Evolutionary conservation across 345 rosid genomes (phyloP).

Genomic region (Brassica incana): DNA sequence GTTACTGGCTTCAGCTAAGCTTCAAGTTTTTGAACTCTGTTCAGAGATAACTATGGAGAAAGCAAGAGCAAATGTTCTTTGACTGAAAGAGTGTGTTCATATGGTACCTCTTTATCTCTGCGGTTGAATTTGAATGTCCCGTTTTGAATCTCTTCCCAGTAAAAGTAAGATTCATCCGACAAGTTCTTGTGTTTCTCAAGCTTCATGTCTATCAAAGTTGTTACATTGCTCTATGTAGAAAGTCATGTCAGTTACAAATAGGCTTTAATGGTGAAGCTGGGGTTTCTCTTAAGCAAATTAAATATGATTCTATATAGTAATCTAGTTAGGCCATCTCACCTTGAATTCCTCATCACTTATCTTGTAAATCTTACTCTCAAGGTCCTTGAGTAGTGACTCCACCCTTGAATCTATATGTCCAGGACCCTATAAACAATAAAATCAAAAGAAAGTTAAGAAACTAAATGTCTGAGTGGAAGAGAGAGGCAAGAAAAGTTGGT

Average conservation of each 20-base stretch:
- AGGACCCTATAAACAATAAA: constrained; percentile 53
- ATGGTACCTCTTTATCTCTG: constrained; percentile 64
- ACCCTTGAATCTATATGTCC: constrained; percentile 74
- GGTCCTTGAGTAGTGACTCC: constrained; percentile 64
- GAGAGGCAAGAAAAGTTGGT: background rate
- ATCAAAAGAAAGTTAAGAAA: background rate
- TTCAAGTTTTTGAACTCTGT: background rate
- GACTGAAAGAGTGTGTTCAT: background rate
- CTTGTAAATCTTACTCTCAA: constrained; percentile 62
- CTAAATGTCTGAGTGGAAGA: background rate
- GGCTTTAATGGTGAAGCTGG: background rate
- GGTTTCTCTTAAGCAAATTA: background rate
- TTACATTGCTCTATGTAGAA: constrained; percentile 62
- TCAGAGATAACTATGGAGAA: background rate
- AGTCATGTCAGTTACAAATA: constrained; percentile 17
- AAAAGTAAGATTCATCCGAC: constrained; percentile 69
- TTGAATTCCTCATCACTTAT: constrained; percentile 76
- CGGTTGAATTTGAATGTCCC: constrained; percentile 81
- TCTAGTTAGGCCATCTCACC: constrained; percentile 45
- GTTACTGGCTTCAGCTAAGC: background rate
- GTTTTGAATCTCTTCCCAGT: constrained; percentile 62
- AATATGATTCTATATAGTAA: background rate
- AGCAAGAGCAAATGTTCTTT: background rate
- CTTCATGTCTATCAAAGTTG: constrained; percentile 80
- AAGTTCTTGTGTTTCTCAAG: constrained; percentile 90